Evolutionary conservation across 441 rosid species (phyloP).

Genomic region (Metrosideros polymorpha): DNA sequence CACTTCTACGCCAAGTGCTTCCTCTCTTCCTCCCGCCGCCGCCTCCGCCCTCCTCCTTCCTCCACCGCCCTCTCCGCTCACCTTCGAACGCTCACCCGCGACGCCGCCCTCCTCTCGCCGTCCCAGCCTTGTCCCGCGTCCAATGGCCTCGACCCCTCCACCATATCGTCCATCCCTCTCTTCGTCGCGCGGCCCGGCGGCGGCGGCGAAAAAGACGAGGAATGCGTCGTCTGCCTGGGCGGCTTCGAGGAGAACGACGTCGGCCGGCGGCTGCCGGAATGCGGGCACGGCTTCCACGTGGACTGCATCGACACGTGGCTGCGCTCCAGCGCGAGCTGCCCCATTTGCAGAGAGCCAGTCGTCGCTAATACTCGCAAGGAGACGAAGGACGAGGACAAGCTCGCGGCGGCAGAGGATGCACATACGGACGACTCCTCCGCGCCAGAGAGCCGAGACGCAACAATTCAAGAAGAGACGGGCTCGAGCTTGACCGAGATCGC

Average conservation of each 20-base stretch:
- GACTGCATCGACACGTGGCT: constrained; percentile 87
- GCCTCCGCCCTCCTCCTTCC: constrained; percentile 9
- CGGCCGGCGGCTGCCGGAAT: constrained; percentile 44
- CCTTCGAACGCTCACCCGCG: constrained; percentile 6
- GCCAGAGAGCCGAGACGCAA: not conserved
- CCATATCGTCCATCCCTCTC: constrained; percentile 55
- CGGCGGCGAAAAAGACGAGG: constrained; percentile 14
- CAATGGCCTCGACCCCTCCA: constrained; percentile 56
- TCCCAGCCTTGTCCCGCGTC: not conserved
- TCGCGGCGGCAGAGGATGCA: constrained; percentile 1
- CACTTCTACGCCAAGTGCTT: constrained; percentile 74
- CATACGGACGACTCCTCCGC: not conserved
- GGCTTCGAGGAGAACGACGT: constrained; percentile 50
- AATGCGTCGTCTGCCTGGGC: constrained; percentile 65
- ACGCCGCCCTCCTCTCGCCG: not conserved
- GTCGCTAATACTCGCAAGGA: not conserved
- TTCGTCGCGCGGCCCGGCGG: constrained; percentile 31
- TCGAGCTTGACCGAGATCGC: not conserved
- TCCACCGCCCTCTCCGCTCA: constrained; percentile 20
- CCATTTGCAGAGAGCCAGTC: constrained; percentile 57
- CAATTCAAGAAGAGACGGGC: not conserved
- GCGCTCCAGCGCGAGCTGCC: constrained; percentile 53
- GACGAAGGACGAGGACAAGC: not conserved
- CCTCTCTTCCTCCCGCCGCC: constrained; percentile 29
- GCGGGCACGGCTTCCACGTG: constrained; percentile 64